These are phyloP conservation scores for Drosera capensis DNA, from an alignment of 148 eudicot species.

Conservation along the genomic window DNA sequence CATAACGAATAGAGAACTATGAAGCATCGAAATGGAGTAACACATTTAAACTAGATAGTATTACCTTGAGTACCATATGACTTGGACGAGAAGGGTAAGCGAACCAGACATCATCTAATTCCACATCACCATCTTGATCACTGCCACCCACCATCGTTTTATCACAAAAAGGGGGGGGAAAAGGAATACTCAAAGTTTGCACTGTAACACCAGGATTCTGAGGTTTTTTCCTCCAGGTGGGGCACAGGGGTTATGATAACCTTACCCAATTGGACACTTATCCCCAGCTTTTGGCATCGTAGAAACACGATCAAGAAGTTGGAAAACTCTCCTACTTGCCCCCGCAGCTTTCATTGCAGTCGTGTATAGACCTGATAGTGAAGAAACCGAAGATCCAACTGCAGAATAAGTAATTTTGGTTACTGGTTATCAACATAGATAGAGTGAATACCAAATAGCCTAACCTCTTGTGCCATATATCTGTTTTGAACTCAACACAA, in stretches of 20 bases:
- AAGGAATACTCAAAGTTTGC: too few relatives aligned
- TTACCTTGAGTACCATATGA: constrained; percentile 81
- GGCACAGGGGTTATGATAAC: not conserved
- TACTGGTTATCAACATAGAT: too few relatives aligned
- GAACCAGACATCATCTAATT: constrained; percentile 84
- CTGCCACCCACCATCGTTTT: constrained; percentile 18
- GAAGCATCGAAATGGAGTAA: too few relatives aligned
- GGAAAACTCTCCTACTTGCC: constrained; percentile 95
- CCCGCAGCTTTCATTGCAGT: constrained; percentile 96
- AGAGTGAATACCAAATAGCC: too few relatives aligned
- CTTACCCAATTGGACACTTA: constrained; percentile 63
- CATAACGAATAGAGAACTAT: not conserved
- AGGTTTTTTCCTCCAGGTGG: too few relatives aligned
- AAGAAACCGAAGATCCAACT: constrained; percentile 82
- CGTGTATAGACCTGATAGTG: constrained; percentile 62
- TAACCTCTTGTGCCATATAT: too few relatives aligned
- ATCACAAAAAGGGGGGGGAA: too few relatives aligned
- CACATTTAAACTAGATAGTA: not conserved
- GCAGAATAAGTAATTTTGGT: constrained; percentile 9
- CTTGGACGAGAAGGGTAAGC: constrained; percentile 87
- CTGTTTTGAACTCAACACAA: too few relatives aligned
- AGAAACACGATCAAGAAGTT: constrained; percentile 66
- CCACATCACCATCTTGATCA: constrained; percentile 57
- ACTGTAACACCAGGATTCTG: too few relatives aligned
- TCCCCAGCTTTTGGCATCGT: constrained; percentile 70